Evolutionary conservation across 2,329 filamentous ascomycete genomes (phyloP).

Genomic region (Alternaria burnsii): DNA sequence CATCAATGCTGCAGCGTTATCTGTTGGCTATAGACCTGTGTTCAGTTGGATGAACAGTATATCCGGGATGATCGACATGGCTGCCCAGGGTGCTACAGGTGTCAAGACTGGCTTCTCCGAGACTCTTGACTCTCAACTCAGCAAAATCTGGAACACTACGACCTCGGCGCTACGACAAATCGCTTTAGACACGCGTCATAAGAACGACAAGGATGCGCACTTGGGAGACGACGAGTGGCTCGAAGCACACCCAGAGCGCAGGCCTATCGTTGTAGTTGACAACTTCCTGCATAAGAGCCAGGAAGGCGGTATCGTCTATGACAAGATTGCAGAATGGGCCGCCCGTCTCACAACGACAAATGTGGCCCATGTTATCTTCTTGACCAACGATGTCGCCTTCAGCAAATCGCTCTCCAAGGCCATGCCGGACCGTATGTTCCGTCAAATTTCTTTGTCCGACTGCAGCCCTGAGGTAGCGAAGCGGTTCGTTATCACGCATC

Average conservation of each 20-base stretch:
- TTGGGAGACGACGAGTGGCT: conserved; percentile 86
- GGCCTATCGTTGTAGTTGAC: conserved; percentile 87
- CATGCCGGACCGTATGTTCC: conserved; percentile 89
- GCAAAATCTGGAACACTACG: conserved; percentile 88
- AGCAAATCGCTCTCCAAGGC: conserved; percentile 87
- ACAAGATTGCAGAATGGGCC: conserved; percentile 79
- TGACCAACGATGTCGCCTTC: conserved; percentile 89
- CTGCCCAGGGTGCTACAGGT: conserved; percentile 91
- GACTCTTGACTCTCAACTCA: conserved; percentile 86
- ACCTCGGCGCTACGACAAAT: conserved; percentile 80
- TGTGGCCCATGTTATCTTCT: conserved; percentile 90
- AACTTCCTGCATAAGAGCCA: conserved; percentile 84
- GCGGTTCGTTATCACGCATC: conserved; percentile 84
- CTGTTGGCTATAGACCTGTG: conserved; percentile 90
- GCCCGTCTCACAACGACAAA: conserved; percentile 85
- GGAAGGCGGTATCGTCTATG: conserved; percentile 58
- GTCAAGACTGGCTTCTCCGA: conserved; percentile 95
- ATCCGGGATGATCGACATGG: conserved; percentile 89
- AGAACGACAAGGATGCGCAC: conserved; percentile 75
- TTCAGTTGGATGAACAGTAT: conserved; percentile 98
- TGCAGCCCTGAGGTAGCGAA: conserved; percentile 85
- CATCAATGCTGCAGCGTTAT: conserved; percentile 79
- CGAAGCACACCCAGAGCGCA: conserved; percentile 83
- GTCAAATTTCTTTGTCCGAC: conserved; percentile 84
- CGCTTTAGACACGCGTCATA: conserved; percentile 73